phyloP scores from a whole-genome alignment of 345 rosid genomes.

The Eucalyptus grandis region DNA sequence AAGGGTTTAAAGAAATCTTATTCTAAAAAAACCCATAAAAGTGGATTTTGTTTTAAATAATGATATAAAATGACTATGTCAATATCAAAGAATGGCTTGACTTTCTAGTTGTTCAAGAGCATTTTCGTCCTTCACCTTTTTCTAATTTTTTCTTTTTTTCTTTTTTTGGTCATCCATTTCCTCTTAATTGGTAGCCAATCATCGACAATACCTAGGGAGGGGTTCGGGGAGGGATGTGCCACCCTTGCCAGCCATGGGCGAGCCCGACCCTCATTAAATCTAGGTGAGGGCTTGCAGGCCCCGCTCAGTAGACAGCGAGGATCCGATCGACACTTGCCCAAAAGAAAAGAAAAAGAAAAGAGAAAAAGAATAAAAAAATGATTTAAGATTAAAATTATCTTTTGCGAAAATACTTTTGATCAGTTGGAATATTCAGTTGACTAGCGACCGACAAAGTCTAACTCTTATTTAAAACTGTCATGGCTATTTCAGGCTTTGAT shows the following conservation, averaged over 20 bases:
- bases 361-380: too few species aligned
- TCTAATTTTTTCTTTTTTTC: rapidly evolving
- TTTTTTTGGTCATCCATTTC: too few species aligned
- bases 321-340: rapidly evolving
- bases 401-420: too few species aligned
- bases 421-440: rapidly evolving
- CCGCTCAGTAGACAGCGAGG: rapidly evolving
- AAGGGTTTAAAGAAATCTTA: rapidly evolving
- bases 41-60: rapidly evolving
- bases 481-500: too few species aligned
- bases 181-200: rapidly evolving
- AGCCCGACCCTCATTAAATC: rapidly evolving
- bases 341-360: too few species aligned
- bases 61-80: rapidly evolving
- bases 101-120: too few species aligned
- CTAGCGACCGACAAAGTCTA: rapidly evolving
- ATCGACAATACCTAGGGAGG: rapidly evolving
- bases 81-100: rapidly evolving
- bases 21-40: rapidly evolving
- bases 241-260: rapidly evolving
- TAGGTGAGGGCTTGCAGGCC: too few species aligned
- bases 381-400: too few species aligned
- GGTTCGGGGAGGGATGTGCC: too few species aligned
- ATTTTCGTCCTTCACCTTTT: rapidly evolving
- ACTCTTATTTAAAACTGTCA: rapidly evolving